Conservation (phyloP, 2,329 filamentous ascomycete genomes). For the Tolypocladium cylindrosporum region DNA sequence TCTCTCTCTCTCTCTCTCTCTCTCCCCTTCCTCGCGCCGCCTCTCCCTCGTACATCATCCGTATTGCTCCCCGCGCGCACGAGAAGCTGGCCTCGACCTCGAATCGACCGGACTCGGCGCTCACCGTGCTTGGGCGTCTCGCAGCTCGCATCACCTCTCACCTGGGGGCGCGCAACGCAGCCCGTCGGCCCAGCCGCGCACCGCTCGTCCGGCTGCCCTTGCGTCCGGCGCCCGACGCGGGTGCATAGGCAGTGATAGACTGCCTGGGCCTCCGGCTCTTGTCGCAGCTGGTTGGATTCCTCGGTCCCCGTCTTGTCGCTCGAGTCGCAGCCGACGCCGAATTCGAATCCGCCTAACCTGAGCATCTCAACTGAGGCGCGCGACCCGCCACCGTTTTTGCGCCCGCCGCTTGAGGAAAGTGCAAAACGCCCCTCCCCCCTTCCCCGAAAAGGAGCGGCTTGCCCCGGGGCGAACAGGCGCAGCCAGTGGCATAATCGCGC, state of each 20-base stretch:
- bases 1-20: background rate
- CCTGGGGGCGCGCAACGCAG: background rate
- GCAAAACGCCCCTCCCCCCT: background rate
- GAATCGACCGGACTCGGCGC: background rate
- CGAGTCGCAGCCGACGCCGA: background rate
- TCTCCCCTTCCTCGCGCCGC: background rate
- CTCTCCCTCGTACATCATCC: background rate
- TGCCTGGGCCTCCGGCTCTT: background rate
- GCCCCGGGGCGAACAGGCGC: constrained; percentile 15
- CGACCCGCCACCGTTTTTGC: background rate
- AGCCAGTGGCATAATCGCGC: constrained; percentile 17
- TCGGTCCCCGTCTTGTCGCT: background rate
- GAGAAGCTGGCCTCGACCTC: background rate
- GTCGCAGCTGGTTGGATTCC: background rate
- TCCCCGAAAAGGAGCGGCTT: constrained; percentile 7
- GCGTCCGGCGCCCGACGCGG: background rate
- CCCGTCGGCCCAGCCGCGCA: background rate
- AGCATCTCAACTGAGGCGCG: background rate
- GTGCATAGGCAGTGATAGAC: background rate
- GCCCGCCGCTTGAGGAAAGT: background rate
- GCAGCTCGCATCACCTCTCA: background rate
- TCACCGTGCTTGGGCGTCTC: background rate
- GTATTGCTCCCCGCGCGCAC: no score
- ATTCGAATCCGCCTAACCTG: background rate
- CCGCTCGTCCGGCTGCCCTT: background rate